Evolutionary conservation across 2,329 filamentous ascomycete species (phyloP).

Genomic region (Fonsecaea erecta): DNA sequence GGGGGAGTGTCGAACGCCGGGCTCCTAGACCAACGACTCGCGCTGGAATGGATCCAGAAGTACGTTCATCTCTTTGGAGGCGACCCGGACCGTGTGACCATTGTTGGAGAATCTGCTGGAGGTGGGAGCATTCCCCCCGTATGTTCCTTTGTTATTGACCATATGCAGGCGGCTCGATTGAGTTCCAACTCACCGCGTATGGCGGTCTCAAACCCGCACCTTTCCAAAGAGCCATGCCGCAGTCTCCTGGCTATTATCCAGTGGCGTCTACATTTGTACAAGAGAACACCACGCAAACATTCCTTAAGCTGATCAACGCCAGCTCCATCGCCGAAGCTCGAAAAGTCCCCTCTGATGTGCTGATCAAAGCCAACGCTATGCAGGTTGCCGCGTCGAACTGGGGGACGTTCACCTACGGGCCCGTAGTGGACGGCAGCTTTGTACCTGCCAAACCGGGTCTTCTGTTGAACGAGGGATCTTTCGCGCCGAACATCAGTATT

Average conservation of each 20-base stretch:
- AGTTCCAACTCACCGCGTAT: constrained; percentile 61
- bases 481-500: constrained; percentile 52
- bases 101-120: constrained; percentile 58
- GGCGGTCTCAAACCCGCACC: constrained; percentile 46
- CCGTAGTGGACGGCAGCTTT: constrained; percentile 56
- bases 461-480: constrained; percentile 49
- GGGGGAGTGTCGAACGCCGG: constrained; percentile 54
- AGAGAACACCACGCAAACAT: constrained; percentile 47
- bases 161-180: constrained; percentile 58
- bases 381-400: constrained; percentile 46
- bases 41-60: constrained; percentile 62
- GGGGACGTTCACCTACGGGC: constrained; percentile 53
- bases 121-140: constrained; percentile 43
- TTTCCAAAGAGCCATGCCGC: constrained; percentile 50
- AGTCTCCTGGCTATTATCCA: constrained; percentile 45
- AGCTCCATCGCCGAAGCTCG: constrained; percentile 52
- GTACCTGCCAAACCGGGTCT: constrained; percentile 53
- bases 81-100: constrained; percentile 55
- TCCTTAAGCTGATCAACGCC: constrained; percentile 50
- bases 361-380: constrained; percentile 52
- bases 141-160: constrained; percentile 55
- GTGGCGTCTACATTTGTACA: constrained; percentile 50
- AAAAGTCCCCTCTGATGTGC: constrained; percentile 44
- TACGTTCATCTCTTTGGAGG: constrained; percentile 62
- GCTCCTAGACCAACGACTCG: constrained; percentile 55